A percentile compares a stretch with the other conserved stretches of the same genome.
phyloP scores from a whole-genome alignment of 108 stramenopile species.

The Skeletonema grethae region DNA sequence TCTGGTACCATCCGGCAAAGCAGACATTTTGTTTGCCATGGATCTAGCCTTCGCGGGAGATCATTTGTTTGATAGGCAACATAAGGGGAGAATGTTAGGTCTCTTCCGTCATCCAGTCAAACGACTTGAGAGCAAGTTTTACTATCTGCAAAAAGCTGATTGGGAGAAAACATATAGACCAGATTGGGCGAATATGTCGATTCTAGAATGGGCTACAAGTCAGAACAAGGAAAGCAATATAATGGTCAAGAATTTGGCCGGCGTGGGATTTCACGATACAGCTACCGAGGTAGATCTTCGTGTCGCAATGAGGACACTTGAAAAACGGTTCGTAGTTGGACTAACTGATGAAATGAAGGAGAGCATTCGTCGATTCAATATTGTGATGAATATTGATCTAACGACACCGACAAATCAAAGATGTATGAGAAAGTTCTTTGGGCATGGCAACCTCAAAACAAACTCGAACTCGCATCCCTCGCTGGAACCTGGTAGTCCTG shows the following conservation, averaged over 20 bases:
- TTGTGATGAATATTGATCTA: constrained; percentile 39
- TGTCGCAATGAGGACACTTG: constrained; percentile 41
- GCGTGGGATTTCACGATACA: background rate
- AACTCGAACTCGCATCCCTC: constrained; percentile 27
- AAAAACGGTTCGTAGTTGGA: constrained; percentile 52
- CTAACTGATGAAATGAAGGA: constrained; percentile 51
- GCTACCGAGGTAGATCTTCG: constrained; percentile 19
- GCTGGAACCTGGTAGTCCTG: constrained; percentile 23
- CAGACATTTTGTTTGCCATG: constrained; percentile 9
- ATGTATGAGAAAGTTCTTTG: constrained; percentile 37
- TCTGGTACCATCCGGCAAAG: background rate
- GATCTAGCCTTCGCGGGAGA: background rate
- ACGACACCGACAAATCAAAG: constrained; percentile 3
- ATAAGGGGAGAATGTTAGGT: constrained; percentile 16
- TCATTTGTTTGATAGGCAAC: background rate
- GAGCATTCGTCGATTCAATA: constrained; percentile 46
- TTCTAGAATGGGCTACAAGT: constrained; percentile 47
- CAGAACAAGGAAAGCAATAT: constrained; percentile 18
- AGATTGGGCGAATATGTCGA: constrained; percentile 49
- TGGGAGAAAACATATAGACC: constrained; percentile 54
- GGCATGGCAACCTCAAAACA: constrained; percentile 11
- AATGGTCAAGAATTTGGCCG: constrained; percentile 24
- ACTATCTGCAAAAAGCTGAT: constrained; percentile 52
- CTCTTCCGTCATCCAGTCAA: constrained; percentile 61
- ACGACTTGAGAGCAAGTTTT: constrained; percentile 52